These are phyloP conservation scores for Aspergillus nanangensis DNA, from an alignment of 495 filamentous ascomycete species.

Conservation along the genomic window DNA sequence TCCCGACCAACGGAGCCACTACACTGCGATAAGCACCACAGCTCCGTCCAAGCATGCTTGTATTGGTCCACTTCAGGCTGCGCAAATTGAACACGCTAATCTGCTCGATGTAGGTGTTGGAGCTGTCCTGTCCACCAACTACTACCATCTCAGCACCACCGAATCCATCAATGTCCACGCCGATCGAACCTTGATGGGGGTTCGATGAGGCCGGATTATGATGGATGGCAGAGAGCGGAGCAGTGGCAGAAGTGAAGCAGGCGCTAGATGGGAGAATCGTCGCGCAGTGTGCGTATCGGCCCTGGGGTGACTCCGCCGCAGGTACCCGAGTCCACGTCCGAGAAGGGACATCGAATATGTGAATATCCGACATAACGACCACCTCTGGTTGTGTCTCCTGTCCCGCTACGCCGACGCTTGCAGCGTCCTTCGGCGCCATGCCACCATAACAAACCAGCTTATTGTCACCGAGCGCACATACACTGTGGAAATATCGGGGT, in stretches of 20 bases:
- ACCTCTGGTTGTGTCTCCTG: slow-evolving; percentile 80
- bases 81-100: slow-evolving; percentile 96
- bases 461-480: slow-evolving; percentile 87
- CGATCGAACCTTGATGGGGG: slow-evolving; percentile 79
- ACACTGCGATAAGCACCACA: slow-evolving; percentile 97
- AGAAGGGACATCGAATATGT: slow-evolving; percentile 88
- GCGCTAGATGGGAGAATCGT: slow-evolving; percentile 87
- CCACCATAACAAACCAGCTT: slow-evolving; percentile 98
- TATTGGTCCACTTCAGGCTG: slow-evolving; percentile 94
- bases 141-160: slow-evolving; percentile 97
- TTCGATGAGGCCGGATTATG: slow-evolving; percentile 77
- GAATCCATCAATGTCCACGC: slow-evolving; percentile 80
- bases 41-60: slow-evolving; percentile 74
- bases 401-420: slow-evolving; percentile 32
- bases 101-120: slow-evolving; percentile 98
- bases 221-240: slow-evolving; percentile 78
- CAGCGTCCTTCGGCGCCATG: slow-evolving; percentile 69
- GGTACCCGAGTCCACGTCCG: slow-evolving; percentile 82
- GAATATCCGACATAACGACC: slow-evolving; percentile 96
- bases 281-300: slow-evolving; percentile 94
- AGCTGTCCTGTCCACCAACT: slow-evolving; percentile 91
- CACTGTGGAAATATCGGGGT: slow-evolving; percentile 93
- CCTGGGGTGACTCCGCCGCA: slow-evolving; percentile 78
- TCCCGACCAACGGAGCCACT: slow-evolving; percentile 72
- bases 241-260: slow-evolving; percentile 74